Percentiles rank a stretch among this genome's conserved stretches.
Conservation (phyloP, 2,329 filamentous ascomycete species). For the Ceratocystis eucalypticola region DNA sequence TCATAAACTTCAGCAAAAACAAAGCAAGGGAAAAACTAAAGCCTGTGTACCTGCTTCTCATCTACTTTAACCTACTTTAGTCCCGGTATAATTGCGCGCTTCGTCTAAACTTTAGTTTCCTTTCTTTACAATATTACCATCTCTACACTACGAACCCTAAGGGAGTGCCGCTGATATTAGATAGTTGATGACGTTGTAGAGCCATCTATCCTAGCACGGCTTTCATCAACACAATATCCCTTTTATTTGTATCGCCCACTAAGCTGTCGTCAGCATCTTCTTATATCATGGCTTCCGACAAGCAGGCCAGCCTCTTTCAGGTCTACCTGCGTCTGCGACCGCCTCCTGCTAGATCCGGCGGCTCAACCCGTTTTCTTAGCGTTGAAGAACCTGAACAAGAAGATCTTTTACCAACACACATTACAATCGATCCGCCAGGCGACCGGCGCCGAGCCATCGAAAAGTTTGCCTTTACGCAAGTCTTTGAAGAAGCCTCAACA, state of each 20-base stretch:
- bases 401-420: constrained; percentile 43
- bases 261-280: neutral
- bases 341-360: constrained; percentile 26
- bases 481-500: constrained; percentile 74
- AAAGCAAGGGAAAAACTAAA: neutral
- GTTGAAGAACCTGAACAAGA: constrained; percentile 48
- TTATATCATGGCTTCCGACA: constrained; percentile 1
- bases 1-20: neutral
- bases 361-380: constrained; percentile 58
- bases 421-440: constrained; percentile 65
- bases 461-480: constrained; percentile 83
- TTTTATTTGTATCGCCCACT: neutral
- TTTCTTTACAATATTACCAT: neutral
- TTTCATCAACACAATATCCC: neutral
- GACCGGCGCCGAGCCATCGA: constrained; percentile 83
- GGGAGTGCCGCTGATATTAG: neutral
- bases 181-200: neutral
- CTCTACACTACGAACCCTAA: neutral
- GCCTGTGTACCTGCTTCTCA: neutral
- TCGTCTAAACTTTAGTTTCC: neutral
- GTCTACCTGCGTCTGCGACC: constrained; percentile 78
- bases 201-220: neutral
- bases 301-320: constrained; percentile 55
- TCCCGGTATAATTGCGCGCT: neutral
- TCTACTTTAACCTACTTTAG: neutral